Conservation (phyloP, 352 stramenopile genomes). For the Pythium rhizo-oryzae region DNA sequence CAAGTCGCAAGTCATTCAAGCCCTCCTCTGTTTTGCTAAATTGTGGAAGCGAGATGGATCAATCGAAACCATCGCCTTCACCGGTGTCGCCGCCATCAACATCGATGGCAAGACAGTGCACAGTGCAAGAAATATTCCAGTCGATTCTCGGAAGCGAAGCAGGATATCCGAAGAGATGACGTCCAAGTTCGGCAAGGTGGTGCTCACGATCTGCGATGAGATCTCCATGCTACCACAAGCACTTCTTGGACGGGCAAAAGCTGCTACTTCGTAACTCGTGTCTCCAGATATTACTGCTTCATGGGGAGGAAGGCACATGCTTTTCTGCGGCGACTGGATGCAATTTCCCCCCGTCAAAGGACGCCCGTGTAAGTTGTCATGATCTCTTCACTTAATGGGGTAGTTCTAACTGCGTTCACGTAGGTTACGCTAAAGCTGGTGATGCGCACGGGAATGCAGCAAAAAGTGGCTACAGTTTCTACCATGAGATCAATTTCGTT, state of each 20-base stretch:
- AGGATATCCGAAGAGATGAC: conserved; percentile 28
- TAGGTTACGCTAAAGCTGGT: too few species aligned
- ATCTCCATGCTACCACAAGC: conserved; percentile 31
- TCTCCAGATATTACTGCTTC: not conserved
- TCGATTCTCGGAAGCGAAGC: conserved; percentile 11
- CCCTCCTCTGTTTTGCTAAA: conserved; percentile 11
- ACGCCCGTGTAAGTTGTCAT: conserved; percentile 16
- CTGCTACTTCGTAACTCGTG: conserved; percentile 21
- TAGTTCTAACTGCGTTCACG: too few species aligned
- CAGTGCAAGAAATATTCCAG: conserved; percentile 23
- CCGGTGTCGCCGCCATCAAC: conserved; percentile 15
- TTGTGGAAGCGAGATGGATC: conserved; percentile 15
- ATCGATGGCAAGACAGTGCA: conserved; percentile 29
- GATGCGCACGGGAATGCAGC: too few species aligned
- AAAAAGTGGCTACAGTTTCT: not conserved
- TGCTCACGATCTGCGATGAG: conserved; percentile 33
- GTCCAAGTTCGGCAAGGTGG: conserved; percentile 12
- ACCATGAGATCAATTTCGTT: not conserved
- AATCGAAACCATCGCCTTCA: conserved; percentile 20
- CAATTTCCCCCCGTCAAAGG: conserved; percentile 23
- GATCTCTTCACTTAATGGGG: not conserved
- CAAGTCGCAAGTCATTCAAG: conserved; percentile 28
- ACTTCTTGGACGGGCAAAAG: conserved; percentile 23
- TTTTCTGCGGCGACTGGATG: conserved; percentile 27
- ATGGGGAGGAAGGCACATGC: conserved; percentile 22